Evolutionary conservation across 2,329 filamentous ascomycete genomes (phyloP).

Genomic region (Remersonia thermophila): DNA sequence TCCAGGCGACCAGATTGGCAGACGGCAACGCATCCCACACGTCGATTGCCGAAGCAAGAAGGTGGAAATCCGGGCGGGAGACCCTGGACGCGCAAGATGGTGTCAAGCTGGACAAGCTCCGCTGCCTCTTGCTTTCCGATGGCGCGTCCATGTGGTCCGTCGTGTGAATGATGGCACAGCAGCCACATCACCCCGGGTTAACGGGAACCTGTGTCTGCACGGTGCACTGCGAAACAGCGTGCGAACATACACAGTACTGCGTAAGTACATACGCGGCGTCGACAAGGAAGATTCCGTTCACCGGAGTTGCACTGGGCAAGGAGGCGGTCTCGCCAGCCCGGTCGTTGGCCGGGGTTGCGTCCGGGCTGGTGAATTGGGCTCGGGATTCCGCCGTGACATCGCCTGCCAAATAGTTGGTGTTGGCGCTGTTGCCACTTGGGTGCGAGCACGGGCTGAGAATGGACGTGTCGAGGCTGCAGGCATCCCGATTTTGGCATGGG

Average conservation of each 20-base stretch:
- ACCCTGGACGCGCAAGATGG: not conserved
- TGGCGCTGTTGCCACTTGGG: slow-evolving; percentile 1
- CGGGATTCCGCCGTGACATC: slow-evolving; percentile 4
- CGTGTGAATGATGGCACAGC: too few species aligned
- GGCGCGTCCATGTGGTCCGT: not conserved
- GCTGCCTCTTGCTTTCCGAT: not conserved
- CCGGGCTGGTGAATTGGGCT: too few species aligned
- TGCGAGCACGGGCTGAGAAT: not conserved
- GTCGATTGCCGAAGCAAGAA: slow-evolving; percentile 5
- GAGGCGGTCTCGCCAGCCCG: too few species aligned
- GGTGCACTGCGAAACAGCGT: too few species aligned
- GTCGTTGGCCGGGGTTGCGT: too few species aligned
- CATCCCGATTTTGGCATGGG: slow-evolving; percentile 3
- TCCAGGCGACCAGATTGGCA: slow-evolving; percentile 1
- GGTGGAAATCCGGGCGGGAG: not conserved
- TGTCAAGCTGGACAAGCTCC: slow-evolving; percentile 1
- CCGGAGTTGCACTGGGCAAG: not conserved
- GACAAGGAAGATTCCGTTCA: not conserved
- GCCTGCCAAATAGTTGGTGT: slow-evolving; percentile 1
- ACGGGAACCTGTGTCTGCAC: too few species aligned
- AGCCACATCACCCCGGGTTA: too few species aligned
- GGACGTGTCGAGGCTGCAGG: not conserved
- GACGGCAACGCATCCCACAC: not conserved
- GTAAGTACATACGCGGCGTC: too few species aligned
- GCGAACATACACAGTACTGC: too few species aligned